These are phyloP conservation scores for Lasiosphaeriaceae sp. DNA, from an alignment of 495 filamentous ascomycete genomes.

Conservation along the genomic window DNA sequence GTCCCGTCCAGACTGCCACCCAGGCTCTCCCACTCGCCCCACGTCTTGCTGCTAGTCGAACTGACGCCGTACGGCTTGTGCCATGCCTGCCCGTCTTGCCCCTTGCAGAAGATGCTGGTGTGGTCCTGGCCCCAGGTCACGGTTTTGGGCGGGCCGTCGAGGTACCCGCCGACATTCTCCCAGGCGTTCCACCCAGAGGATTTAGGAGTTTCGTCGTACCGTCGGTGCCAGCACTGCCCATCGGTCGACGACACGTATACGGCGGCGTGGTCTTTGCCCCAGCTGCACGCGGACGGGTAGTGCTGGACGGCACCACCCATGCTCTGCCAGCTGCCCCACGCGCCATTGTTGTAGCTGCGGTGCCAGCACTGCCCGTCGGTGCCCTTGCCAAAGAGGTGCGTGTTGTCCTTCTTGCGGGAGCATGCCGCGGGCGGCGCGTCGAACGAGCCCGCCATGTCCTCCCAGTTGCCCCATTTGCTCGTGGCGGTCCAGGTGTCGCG, in stretches of 20 bases:
- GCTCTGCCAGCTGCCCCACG: conserved; percentile 16
- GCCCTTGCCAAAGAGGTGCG: conserved; percentile 20
- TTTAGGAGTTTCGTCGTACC: conserved; percentile 9
- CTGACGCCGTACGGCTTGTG: conserved; percentile 4
- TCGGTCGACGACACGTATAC: conserved; percentile 13
- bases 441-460: conserved; percentile 17
- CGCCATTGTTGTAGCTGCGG: conserved; percentile 6
- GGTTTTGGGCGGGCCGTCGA: conserved; percentile 19
- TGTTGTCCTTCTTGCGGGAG: conserved; percentile 16
- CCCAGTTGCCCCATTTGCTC: conserved; percentile 12
- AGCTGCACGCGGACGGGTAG: conserved; percentile 17
- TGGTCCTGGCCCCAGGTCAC: conserved; percentile 18
- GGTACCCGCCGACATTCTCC: conserved; percentile 19
- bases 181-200: conserved; percentile 10
- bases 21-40: conserved; percentile 19
- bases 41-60: neutral
- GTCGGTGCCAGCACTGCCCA: conserved; percentile 16
- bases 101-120: conserved; percentile 20
- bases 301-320: conserved; percentile 18
- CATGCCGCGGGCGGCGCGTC: conserved; percentile 16
- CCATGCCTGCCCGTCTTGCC: conserved; percentile 24
- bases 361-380: conserved; percentile 22
- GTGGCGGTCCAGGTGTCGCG: neutral
- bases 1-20: conserved; percentile 16
- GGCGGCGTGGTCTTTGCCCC: conserved; percentile 13